Evolutionary conservation across 495 filamentous ascomycete species (phyloP).

Genomic region (Neurospora hispaniola): DNA sequence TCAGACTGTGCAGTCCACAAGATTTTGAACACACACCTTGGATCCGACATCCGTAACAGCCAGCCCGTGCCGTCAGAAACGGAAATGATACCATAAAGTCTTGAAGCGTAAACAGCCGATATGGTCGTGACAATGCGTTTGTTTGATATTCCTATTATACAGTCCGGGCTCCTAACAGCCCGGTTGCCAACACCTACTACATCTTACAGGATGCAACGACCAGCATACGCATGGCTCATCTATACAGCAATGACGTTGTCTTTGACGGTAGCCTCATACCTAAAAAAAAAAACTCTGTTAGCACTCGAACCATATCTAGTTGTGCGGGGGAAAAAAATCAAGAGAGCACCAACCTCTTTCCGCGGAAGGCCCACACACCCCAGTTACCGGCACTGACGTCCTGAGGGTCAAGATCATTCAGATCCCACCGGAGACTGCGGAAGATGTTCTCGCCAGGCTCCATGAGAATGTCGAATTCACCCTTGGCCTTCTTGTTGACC

Average conservation of each 20-base stretch:
- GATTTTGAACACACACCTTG: background rate
- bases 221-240: slow-evolving; percentile 1
- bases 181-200: background rate
- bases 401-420: slow-evolving; percentile 90
- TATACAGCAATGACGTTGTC: slow-evolving; percentile 12
- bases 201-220: slow-evolving; percentile 1
- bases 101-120: background rate
- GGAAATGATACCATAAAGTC: background rate
- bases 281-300: slow-evolving; percentile 22
- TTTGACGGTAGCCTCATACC: slow-evolving; percentile 54
- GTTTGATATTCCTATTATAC: background rate
- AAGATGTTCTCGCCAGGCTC: slow-evolving; percentile 91
- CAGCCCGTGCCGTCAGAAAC: background rate
- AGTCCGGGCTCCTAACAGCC: background rate
- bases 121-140: background rate
- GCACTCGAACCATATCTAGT: slow-evolving; percentile 4
- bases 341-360: slow-evolving; percentile 70
- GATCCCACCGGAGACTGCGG: slow-evolving; percentile 89
- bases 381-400: slow-evolving; percentile 94
- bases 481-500: slow-evolving; percentile 70
- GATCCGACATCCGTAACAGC: background rate
- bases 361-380: slow-evolving; percentile 93
- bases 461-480: slow-evolving; percentile 86
- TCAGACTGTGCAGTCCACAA: background rate
- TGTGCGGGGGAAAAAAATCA: background rate